Evolutionary conservation across 2,329 filamentous ascomycete species (phyloP), one percentile per base, ranked within the genome.

Genomic region (Colletotrichum tofieldiae): DNA sequence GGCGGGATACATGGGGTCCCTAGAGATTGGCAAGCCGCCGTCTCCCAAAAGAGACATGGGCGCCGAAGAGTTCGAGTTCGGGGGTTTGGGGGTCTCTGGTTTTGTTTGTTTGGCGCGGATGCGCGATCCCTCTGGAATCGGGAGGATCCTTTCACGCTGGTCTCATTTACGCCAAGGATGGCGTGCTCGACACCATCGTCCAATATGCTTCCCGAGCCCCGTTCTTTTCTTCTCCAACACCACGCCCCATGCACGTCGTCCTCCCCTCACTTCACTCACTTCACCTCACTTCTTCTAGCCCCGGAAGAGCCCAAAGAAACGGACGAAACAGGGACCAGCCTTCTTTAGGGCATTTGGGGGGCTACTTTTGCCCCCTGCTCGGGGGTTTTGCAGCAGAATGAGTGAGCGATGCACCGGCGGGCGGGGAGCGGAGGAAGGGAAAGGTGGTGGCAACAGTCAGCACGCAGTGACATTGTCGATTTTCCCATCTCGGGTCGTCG

Each of bases 101-200:
- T 43, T 37, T 61, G 51, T 69, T 64, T 72, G 58, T 69, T 72
- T 69, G 69, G 59, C 59, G 58, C 69, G 65, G 52, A 29, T 59
- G 45, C 14, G 47, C 37, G 23, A 55, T 47, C 37, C 39, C 62
- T 54, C 29, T 59, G 23, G 62, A 66, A 54, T 54, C 49, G 64
- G 64, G 64, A 62, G 64, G 56, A 61, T 55, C 29, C 39, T 65
- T 56, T 56, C 52, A 43, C 51, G 65, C 62, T 72, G 59, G 65
- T 59, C 69, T 72, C 69, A 72, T 72, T 72, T 69, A 23, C 69
- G 69, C 69, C 69, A 72, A 72, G 69, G 45, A 72, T 72, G 52
- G 69, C 69, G 69, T 72, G 69, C 69, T 72, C 65, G n/a, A 69
- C 65, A 69, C 65, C 69, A 72, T 72, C 43, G 47, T 72, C 69